A percentile compares a stretch with the other conserved stretches of the same genome.
phyloP scores from a whole-genome alignment of 371 early-diverging fungal genomes.

The Mucor lusitanicus region DNA sequence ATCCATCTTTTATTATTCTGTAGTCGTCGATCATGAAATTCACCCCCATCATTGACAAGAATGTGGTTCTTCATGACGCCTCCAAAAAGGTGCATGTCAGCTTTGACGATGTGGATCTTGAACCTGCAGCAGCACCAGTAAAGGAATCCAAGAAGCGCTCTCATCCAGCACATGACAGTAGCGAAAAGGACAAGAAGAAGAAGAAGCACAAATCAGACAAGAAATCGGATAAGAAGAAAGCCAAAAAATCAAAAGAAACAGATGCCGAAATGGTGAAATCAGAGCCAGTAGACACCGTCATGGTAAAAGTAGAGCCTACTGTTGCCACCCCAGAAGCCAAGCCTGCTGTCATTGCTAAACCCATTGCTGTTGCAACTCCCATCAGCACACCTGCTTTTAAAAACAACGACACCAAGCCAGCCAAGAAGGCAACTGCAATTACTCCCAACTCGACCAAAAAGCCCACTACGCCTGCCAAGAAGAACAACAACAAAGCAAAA shows the following conservation, averaged over 20 bases:
- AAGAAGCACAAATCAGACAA: conserved; percentile 13
- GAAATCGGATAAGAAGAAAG: conserved; percentile 13
- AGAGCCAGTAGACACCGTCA: not conserved
- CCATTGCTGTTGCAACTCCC: not conserved
- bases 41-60: conserved; percentile 33
- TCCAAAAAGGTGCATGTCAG: conserved; percentile 40
- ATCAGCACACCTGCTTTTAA: not conserved
- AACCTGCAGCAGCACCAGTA: not conserved
- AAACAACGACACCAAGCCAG: not conserved
- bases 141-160: conserved; percentile 13
- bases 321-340: not conserved
- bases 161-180: conserved; percentile 6
- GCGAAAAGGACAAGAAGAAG: not conserved
- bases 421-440: not conserved
- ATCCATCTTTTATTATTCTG: not conserved
- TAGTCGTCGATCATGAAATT: conserved; percentile 26
- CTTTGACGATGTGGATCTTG: conserved; percentile 27
- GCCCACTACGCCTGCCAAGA: not conserved
- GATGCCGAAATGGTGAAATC: not conserved
- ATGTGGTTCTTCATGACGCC: conserved; percentile 23
- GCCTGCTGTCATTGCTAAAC: not conserved
- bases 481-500: conserved; percentile 10
- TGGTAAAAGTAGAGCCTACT: not conserved
- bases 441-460: not conserved
- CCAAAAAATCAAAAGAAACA: conserved; percentile 13